Evolutionary conservation across 1,139 yeast species (phyloP).

Genomic region (Barnettozyma hawaiiensis): DNA sequence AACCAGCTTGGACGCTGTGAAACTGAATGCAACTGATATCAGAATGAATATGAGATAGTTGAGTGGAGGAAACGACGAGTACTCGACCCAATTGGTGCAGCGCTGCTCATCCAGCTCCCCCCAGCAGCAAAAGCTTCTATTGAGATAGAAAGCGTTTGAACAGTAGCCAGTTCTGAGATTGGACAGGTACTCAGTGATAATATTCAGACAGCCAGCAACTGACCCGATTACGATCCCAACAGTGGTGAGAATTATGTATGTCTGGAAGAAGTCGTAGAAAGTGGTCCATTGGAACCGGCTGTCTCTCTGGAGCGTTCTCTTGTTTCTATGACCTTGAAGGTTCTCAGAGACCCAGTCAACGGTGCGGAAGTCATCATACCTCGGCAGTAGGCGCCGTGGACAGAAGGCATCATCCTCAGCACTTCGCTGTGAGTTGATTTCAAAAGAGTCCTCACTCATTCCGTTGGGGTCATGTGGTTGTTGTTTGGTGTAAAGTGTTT

Average conservation of each 20-base stretch:
- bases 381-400: constrained; percentile 24
- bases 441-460: constrained; percentile 7
- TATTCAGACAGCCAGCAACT: constrained; percentile 75
- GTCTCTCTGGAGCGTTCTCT: constrained; percentile 12
- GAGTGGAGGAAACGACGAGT: constrained; percentile 41
- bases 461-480: neutral
- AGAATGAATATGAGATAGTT: constrained; percentile 57
- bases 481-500: neutral
- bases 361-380: constrained; percentile 58
- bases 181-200: constrained; percentile 82
- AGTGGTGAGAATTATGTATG: constrained; percentile 66
- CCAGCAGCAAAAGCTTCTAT: constrained; percentile 77
- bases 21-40: constrained; percentile 58
- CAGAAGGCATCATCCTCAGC: neutral
- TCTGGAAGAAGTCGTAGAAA: constrained; percentile 35
- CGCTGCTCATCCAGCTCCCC: constrained; percentile 39
- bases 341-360: constrained; percentile 83
- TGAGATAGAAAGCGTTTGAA: constrained; percentile 60
- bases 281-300: constrained; percentile 37
- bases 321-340: constrained; percentile 18
- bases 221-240: constrained; percentile 76
- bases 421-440: constrained; percentile 2
- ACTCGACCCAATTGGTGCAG: constrained; percentile 52
- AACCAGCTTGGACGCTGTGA: constrained; percentile 63
- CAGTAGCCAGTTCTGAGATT: constrained; percentile 79